phyloP scores from a whole-genome alignment of 2,329 filamentous ascomycete genomes.

The Saccharata proteae region DNA sequence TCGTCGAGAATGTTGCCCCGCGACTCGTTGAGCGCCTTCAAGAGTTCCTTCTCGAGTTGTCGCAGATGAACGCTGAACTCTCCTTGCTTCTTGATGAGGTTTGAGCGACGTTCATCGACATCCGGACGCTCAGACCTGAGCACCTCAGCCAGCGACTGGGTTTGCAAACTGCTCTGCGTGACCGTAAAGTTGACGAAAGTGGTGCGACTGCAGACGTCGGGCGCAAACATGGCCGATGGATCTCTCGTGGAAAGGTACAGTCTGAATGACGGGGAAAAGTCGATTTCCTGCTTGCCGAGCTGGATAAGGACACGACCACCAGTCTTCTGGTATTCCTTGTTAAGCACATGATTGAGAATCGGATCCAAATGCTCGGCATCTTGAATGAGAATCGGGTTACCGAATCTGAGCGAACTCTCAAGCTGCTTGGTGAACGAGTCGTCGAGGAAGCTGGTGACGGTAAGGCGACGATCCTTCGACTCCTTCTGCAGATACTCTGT shows the following conservation, averaged over 20 bases:
- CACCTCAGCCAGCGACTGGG: conserved; percentile 93
- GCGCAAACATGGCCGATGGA: conserved; percentile 88
- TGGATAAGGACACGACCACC: conserved; percentile 96
- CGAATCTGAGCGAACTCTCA: conserved; percentile 92
- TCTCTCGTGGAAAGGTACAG: conserved; percentile 91
- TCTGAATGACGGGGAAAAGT: conserved; percentile 94
- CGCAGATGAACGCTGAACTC: conserved; percentile 98
- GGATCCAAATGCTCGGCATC: conserved; percentile 96
- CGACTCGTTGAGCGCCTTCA: conserved; percentile 94
- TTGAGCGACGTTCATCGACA: conserved; percentile 89
- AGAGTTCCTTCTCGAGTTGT: conserved; percentile 82
- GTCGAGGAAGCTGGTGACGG: conserved; percentile 94
- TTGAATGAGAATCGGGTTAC: conserved; percentile 96
- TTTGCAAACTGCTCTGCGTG: conserved; percentile 96
- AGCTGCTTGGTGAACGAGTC: conserved; percentile 97
- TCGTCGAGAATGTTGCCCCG: conserved; percentile 97
- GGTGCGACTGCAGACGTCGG: conserved; percentile 94
- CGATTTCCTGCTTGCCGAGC: conserved; percentile 96
- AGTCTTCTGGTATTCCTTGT: conserved; percentile 98
- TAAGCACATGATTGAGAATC: conserved; percentile 94
- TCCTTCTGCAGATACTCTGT: conserved; percentile 94
- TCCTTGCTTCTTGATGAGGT: conserved; percentile 96
- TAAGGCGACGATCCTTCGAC: conserved; percentile 84
- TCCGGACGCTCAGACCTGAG: conserved; percentile 95
- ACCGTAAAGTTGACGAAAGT: conserved; percentile 99